A percentile compares a stretch with the other conserved stretches of the same genome.
These are phyloP conservation scores for Coemansia sp. DNA, from an alignment of 192 early-diverging fungal species.

Conservation along the genomic window DNA sequence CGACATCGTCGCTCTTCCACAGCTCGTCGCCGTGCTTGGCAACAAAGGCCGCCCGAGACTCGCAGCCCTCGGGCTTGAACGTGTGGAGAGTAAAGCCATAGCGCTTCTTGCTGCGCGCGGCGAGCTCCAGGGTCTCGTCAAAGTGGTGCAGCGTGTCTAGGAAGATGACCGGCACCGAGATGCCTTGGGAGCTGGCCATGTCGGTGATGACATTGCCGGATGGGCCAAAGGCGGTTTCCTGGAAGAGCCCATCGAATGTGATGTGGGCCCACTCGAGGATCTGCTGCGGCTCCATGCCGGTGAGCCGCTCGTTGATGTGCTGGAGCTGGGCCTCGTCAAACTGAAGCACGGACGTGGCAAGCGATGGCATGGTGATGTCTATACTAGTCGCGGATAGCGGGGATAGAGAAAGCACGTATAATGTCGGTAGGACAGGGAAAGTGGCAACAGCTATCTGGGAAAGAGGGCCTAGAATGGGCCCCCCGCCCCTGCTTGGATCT, in stretches of 20 bases:
- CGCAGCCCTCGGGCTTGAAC: constrained; percentile 64
- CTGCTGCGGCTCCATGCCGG: constrained; percentile 63
- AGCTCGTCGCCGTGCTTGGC: constrained; percentile 66
- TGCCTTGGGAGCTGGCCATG: constrained; percentile 68
- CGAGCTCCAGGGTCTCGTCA: constrained; percentile 80
- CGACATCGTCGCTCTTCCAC: constrained; percentile 74
- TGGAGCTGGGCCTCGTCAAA: constrained; percentile 52
- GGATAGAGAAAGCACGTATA: too few relatives aligned
- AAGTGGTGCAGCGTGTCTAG: constrained; percentile 96
- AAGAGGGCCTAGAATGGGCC: too few relatives aligned
- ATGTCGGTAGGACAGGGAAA: too few relatives aligned
- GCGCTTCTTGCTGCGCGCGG: constrained; percentile 56
- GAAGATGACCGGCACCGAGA: constrained; percentile 71
- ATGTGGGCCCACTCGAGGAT: constrained; percentile 84
- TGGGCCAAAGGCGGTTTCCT: constrained; percentile 92
- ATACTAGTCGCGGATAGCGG: too few relatives aligned
- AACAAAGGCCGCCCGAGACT: constrained; percentile 63
- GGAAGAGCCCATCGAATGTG: constrained; percentile 73
- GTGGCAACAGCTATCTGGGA: too few relatives aligned
- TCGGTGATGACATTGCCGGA: constrained; percentile 86
- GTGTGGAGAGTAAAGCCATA: constrained; percentile 68
- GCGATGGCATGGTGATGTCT: constrained; percentile 26
- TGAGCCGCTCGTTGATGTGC: constrained; percentile 69
- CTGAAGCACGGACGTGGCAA: constrained; percentile 31
- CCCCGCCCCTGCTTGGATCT: too few relatives aligned